Evolutionary conservation across 2,329 filamentous ascomycete genomes (phyloP).

Genomic region (Rhynchosporium graminicola): DNA sequence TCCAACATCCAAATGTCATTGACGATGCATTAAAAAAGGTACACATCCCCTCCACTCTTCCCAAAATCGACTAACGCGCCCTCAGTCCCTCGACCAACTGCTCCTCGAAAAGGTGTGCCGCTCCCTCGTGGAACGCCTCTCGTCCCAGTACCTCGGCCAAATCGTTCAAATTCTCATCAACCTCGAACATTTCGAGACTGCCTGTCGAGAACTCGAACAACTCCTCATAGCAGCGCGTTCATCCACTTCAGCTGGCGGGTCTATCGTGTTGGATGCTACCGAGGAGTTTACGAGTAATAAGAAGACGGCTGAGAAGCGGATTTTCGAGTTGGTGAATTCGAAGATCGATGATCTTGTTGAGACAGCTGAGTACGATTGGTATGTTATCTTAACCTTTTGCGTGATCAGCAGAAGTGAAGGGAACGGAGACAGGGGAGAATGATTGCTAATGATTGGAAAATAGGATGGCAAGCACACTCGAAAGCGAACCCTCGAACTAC

Average conservation of each 20-base stretch:
- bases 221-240: constrained; percentile 83
- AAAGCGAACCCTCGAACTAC: constrained; percentile 81
- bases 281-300: constrained; percentile 86
- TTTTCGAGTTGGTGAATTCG: constrained; percentile 97
- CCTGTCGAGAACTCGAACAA: constrained; percentile 85
- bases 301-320: constrained; percentile 94
- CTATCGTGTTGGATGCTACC: constrained; percentile 78
- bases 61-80: neutral
- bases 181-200: constrained; percentile 92
- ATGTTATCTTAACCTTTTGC: constrained; percentile 30
- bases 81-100: constrained; percentile 89
- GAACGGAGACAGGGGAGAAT: neutral
- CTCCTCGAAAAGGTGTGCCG: constrained; percentile 90
- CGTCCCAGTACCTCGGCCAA: constrained; percentile 92
- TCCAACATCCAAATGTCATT: constrained; percentile 85
- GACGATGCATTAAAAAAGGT: constrained; percentile 86
- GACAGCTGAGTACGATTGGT: constrained; percentile 96
- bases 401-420: neutral
- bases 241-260: constrained; percentile 76
- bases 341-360: constrained; percentile 98
- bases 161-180: constrained; percentile 99
- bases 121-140: constrained; percentile 82
- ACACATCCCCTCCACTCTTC: constrained; percentile 16
- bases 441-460: neutral
- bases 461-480: constrained; percentile 59